A percentile compares a stretch with the other conserved stretches of the same genome.
Conservation (phyloP, 331 rosid species). For the Rosa hybrid region DNA sequence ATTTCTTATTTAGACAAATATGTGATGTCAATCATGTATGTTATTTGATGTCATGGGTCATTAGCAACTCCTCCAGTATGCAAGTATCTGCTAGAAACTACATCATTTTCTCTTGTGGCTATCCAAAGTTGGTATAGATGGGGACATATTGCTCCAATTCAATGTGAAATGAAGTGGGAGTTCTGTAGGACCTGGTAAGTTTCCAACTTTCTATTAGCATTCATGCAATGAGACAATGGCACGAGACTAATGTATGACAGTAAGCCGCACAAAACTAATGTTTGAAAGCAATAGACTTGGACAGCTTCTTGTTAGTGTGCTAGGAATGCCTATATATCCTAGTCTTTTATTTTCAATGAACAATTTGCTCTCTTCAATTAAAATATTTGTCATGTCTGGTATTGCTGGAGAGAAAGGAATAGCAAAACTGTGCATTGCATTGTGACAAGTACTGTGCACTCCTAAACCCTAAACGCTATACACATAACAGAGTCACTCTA, state of each 20-base stretch:
- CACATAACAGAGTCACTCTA: neutral
- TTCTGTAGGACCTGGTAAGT: constrained; percentile 23
- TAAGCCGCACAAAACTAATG: constrained; percentile 11
- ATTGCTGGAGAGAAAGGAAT: neutral
- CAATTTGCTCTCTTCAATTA: constrained; percentile 9
- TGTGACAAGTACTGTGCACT: neutral
- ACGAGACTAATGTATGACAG: constrained; percentile 5
- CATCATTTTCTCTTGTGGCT: constrained; percentile 17
- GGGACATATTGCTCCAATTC: constrained; percentile 37
- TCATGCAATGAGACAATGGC: constrained; percentile 23
- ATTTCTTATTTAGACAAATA: neutral
- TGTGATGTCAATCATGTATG: neutral
- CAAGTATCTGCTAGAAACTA: constrained; percentile 1
- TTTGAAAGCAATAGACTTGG: constrained; percentile 31
- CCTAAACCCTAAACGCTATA: neutral
- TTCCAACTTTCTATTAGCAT: constrained; percentile 31
- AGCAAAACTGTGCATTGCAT: neutral
- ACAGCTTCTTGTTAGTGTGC: constrained; percentile 29
- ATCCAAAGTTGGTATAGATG: constrained; percentile 33
- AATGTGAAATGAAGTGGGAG: constrained; percentile 28
- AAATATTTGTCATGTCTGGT: neutral
- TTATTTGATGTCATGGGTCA: neutral
- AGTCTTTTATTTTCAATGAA: constrained; percentile 21
- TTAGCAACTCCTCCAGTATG: neutral
- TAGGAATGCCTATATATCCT: constrained; percentile 13